Conservation (phyloP, 805 yeast species). For the Zygoascus biomembranicola region DNA sequence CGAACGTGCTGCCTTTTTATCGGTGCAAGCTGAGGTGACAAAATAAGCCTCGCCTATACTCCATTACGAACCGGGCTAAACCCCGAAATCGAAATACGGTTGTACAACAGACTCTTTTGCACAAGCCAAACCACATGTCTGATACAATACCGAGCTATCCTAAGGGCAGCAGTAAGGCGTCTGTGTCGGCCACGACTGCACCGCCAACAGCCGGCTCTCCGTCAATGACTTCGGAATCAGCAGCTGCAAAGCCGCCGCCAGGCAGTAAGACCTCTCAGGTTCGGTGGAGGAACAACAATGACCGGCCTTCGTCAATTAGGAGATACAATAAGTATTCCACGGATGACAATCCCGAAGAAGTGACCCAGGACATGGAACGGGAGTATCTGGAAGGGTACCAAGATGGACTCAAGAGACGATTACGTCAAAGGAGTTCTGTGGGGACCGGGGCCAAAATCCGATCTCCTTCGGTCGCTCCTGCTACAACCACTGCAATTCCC, state of each 20-base stretch:
- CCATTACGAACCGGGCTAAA: too few species aligned
- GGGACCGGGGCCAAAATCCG: background rate
- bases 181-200: background rate
- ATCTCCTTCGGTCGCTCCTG: background rate
- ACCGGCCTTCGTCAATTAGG: background rate
- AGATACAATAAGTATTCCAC: constrained; percentile 40
- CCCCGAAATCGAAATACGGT: too few species aligned
- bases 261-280: background rate
- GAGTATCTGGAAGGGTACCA: constrained; percentile 65
- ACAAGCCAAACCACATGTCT: background rate
- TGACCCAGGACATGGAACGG: constrained; percentile 49
- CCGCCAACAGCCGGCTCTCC: background rate
- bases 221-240: background rate
- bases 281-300: background rate
- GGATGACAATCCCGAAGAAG: constrained; percentile 73
- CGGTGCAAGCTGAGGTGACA: too few species aligned
- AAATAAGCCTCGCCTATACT: too few species aligned
- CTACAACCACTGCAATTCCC: background rate
- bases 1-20: too few species aligned
- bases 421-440: constrained; percentile 3
- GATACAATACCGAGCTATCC: background rate
- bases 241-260: background rate
- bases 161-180: background rate
- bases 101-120: too few species aligned
- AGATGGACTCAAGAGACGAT: constrained; percentile 50